Percentiles rank a stretch among this genome's conserved stretches.
phyloP scores from a whole-genome alignment of 768 basidiomycete genomes.

The Phanerochaete carnosa region DNA sequence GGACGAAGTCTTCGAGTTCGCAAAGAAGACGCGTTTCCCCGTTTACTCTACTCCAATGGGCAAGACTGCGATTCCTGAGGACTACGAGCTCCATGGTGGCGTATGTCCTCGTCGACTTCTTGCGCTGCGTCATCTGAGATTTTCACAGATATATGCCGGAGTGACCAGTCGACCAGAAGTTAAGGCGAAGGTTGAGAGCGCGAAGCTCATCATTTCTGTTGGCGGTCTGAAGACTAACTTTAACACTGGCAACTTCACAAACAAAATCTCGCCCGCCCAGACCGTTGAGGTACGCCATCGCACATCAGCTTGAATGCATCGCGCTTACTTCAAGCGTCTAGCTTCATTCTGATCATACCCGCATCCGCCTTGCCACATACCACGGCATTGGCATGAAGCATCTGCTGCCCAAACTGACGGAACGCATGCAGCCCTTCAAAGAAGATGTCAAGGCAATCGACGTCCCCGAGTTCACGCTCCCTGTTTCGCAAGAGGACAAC shows the following conservation, averaged over 20 bases:
- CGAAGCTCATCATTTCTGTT: constrained; percentile 73
- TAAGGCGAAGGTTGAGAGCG: constrained; percentile 68
- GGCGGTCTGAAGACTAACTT: constrained; percentile 75
- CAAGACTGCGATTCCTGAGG: constrained; percentile 72
- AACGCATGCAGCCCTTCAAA: constrained; percentile 43
- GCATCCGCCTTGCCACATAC: constrained; percentile 62
- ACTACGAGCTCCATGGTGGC: constrained; percentile 72
- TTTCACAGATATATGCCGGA: constrained; percentile 68
- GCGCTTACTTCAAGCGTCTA: constrained; percentile 23
- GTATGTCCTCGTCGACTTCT: constrained; percentile 39
- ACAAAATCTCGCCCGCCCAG: constrained; percentile 54
- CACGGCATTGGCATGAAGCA: constrained; percentile 72
- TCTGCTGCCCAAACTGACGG: constrained; percentile 69
- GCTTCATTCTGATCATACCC: constrained; percentile 75
- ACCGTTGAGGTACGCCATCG: constrained; percentile 55
- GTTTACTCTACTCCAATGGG: constrained; percentile 82
- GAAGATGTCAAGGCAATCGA: constrained; percentile 36
- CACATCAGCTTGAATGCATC: background rate
- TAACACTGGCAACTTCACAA: constrained; percentile 87
- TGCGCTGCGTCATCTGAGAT: background rate
- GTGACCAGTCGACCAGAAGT: constrained; percentile 62
- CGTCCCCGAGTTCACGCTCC: constrained; percentile 40
- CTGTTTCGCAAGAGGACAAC: constrained; percentile 47
- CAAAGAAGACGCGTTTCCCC: constrained; percentile 63
- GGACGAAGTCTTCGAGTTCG: constrained; percentile 59